Evolutionary conservation across 345 rosid genomes (phyloP).

Genomic region (Euphorbia peplus): DNA sequence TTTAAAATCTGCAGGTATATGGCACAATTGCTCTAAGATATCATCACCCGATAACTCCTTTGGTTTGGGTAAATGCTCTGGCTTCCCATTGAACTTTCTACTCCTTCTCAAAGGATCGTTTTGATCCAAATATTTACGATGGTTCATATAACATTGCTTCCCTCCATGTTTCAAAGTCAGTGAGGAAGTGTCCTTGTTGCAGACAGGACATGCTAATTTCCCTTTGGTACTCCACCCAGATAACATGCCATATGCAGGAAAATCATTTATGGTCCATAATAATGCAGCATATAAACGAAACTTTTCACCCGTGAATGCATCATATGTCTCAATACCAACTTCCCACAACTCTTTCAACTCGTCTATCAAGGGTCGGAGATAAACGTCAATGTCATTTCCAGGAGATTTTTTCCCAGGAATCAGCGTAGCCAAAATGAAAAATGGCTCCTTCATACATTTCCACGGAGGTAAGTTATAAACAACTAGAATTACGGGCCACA

Average conservation of each 20-base stretch:
- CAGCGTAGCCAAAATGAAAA: neutral
- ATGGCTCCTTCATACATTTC: neutral
- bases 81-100: neutral
- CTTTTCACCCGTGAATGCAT: neutral
- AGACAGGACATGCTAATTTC: neutral
- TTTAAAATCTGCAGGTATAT: neutral
- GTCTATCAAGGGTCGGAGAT: neutral
- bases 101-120: neutral
- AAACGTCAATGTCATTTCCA: neutral
- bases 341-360: too few species aligned
- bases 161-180: neutral
- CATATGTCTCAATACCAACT: neutral
- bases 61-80: neutral
- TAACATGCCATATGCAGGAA: neutral
- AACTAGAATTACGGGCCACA: neutral
- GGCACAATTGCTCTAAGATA: neutral
- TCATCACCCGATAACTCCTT: neutral
- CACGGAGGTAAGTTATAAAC: neutral
- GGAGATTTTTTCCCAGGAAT: neutral
- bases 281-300: neutral
- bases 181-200: neutral
- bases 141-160: neutral
- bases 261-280: conserved; percentile 2
- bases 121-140: neutral
- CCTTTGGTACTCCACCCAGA: neutral